Evolutionary conservation across 2,329 filamentous ascomycete species (phyloP), one percentile per base, ranked within the genome.

Genomic region (Fusarium drepaniforme): DNA sequence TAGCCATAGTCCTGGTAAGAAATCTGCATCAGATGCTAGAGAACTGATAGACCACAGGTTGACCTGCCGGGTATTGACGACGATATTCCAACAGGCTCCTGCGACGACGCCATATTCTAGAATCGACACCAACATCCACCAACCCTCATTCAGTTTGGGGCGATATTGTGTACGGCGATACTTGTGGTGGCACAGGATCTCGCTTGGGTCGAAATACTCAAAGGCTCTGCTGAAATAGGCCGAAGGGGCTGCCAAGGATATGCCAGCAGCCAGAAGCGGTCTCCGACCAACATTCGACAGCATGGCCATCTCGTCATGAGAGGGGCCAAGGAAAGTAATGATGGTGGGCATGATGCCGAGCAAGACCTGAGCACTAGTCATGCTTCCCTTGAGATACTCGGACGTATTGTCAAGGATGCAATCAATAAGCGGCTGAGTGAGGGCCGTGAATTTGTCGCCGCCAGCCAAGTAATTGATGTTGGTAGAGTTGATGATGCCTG

Each of bases 331-430:
- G 13, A 71, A 65, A 12, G 65, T 57, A 3, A 68, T 21, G 13
- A 68, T 59, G 21, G 62, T 69, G 13, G 67, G 67, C 67, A 69
- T 69, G 23, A 70, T 46, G 7, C 67, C 63, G 6, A 66, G 30
- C 7, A 66, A 33, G 12, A 70, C 67, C 18, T 63, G 67, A 59
- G 67, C 57, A 35, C 63, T 53, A 1, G 67, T 70, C 63, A 58
- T 70, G 30, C 30, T 38, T 28, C 37, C 28, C 40, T 70, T 70
- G 28, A 66, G 67, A 15, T 46, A 66, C 23, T 44, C 58, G 13
- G 58, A 44, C 23, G 58, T 40, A 9, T 61, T 21, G 3, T 61
- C 58, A 33, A 69, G 67, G 28, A 69, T 69, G 33, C 67, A 66
- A n/a, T 69, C 46, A 30, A 69, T 33, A 13, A 69, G 56, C 4